Percentiles rank a stretch among this genome's conserved stretches.
Evolutionary conservation across 169 alveolate species (phyloP).

Genomic region (Plasmodium vivax): DNA sequence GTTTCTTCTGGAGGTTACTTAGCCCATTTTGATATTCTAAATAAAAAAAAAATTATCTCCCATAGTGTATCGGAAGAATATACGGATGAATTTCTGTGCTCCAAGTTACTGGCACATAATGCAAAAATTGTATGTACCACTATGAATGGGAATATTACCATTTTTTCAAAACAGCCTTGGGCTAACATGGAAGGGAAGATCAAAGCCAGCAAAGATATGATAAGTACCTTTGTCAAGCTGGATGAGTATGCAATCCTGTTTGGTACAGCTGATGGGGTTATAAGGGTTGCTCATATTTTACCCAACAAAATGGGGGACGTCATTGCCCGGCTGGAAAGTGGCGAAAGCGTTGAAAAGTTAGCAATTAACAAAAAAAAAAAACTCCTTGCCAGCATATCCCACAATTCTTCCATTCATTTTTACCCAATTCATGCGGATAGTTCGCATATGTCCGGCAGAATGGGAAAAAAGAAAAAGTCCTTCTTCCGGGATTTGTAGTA

Average conservation of each 20-base stretch:
- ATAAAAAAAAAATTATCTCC: conserved; percentile 45
- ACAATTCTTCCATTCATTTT: conserved; percentile 40
- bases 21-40: conserved; percentile 40
- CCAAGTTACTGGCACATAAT: conserved; percentile 11
- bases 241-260: conserved; percentile 38
- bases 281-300: conserved; percentile 21
- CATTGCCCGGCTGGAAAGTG: conserved; percentile 2
- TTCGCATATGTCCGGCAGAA: conserved; percentile 2
- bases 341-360: conserved; percentile 44
- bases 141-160: conserved; percentile 36
- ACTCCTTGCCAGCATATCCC: conserved; percentile 39
- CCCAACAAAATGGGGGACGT: conserved; percentile 56
- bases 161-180: conserved; percentile 57
- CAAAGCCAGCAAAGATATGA: conserved; percentile 55
- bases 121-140: conserved; percentile 56
- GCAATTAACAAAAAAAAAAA: conserved; percentile 53
- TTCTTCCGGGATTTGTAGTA: conserved; percentile 51
- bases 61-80: conserved; percentile 44
- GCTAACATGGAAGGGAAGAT: conserved; percentile 27
- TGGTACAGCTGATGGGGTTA: conserved; percentile 61
- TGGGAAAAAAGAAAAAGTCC: conserved; percentile 52
- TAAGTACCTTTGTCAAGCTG: conserved; percentile 50
- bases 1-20: conserved; percentile 41
- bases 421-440: conserved; percentile 18
- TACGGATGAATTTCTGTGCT: conserved; percentile 50